Conservation (phyloP, 1,284 basidiomycete species). For the Moniliella sp. region DNA sequence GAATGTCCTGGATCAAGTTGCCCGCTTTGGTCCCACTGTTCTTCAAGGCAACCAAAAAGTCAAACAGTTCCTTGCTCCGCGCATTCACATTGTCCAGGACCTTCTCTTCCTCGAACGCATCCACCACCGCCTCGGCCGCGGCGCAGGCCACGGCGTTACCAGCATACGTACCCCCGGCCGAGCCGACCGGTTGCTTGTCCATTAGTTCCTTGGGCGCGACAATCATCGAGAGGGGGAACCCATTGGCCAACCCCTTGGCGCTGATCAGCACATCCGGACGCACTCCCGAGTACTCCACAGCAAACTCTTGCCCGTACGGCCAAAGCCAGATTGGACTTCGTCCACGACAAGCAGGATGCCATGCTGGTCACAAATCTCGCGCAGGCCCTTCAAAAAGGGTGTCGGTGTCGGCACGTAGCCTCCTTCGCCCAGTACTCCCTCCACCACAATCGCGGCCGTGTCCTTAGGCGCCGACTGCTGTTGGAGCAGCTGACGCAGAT, state of each 20-base stretch:
- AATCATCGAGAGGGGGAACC: conserved; percentile 74
- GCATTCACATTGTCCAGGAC: conserved; percentile 24
- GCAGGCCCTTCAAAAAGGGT: conserved; percentile 55
- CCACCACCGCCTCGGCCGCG: conserved; percentile 17
- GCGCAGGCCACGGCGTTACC: conserved; percentile 28
- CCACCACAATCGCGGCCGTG: conserved; percentile 76
- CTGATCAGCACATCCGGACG: conserved; percentile 67
- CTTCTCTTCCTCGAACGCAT: conserved; percentile 18
- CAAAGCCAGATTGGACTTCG: conserved; percentile 58
- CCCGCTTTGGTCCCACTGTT: conserved; percentile 8
- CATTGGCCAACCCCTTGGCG: conserved; percentile 83
- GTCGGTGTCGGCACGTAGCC: conserved; percentile 76
- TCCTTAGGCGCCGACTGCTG: conserved; percentile 56
- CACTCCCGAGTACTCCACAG: conserved; percentile 48
- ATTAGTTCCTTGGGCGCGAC: conserved; percentile 61
- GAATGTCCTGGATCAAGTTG: conserved; percentile 22
- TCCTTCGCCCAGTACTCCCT: conserved; percentile 75
- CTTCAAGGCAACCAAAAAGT: conserved; percentile 10
- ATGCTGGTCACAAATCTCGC: conserved; percentile 65
- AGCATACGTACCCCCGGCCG: conserved; percentile 43
- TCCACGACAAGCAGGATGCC: conserved; percentile 42
- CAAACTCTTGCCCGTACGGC: conserved; percentile 69
- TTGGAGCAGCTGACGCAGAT: conserved; percentile 58
- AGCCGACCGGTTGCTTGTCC: conserved; percentile 55
- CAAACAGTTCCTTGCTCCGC: conserved; percentile 13